Percentiles rank a stretch among this genome's conserved stretches.
phyloP scores from a whole-genome alignment of 257 asterid genomes.

The Ocimum tenuiflorum region DNA sequence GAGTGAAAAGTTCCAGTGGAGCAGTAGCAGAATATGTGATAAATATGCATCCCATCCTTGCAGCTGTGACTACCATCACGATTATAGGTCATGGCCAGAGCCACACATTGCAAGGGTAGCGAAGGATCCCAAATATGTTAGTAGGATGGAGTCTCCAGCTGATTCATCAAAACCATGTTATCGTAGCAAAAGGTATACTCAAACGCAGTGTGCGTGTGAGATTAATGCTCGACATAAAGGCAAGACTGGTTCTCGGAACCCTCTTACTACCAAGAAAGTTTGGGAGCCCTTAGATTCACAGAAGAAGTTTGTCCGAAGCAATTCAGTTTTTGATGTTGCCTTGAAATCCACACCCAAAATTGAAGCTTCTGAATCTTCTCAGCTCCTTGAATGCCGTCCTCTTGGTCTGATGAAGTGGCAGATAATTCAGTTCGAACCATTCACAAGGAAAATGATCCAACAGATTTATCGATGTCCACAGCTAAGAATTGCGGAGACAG shows the following conservation, averaged over 20 bases:
- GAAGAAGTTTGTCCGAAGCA: conserved; percentile 60
- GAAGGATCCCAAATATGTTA: conserved; percentile 39
- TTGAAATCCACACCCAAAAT: conserved; percentile 42
- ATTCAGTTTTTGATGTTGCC: conserved; percentile 63
- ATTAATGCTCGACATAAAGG: conserved; percentile 50
- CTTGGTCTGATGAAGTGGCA: conserved; percentile 40
- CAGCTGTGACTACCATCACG: conserved; percentile 62
- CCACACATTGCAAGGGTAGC: conserved; percentile 33
- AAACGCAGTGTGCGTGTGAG: conserved; percentile 42
- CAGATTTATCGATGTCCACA: conserved; percentile 20
- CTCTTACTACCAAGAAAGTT: conserved; percentile 57
- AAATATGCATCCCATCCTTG: conserved; percentile 50
- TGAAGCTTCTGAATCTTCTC: conserved; percentile 49
- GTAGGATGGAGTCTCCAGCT: conserved; percentile 40
- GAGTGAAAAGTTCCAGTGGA: conserved; percentile 43
- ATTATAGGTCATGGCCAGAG: conserved; percentile 53
- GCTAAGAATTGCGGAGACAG: conserved; percentile 21
- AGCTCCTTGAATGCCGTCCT: conserved; percentile 41
- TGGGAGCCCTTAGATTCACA: conserved; percentile 95
- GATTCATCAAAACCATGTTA: conserved; percentile 61
- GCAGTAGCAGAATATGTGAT: conserved; percentile 41
- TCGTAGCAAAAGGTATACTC: conserved; percentile 45
- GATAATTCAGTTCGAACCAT: conserved; percentile 35
- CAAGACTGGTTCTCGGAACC: conserved; percentile 35
- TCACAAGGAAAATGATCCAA: conserved; percentile 29